Evolutionary conservation across 352 stramenopile genomes (phyloP), one percentile per base, ranked within the genome.

Genomic region (Peronosclerospora sorghi): DNA sequence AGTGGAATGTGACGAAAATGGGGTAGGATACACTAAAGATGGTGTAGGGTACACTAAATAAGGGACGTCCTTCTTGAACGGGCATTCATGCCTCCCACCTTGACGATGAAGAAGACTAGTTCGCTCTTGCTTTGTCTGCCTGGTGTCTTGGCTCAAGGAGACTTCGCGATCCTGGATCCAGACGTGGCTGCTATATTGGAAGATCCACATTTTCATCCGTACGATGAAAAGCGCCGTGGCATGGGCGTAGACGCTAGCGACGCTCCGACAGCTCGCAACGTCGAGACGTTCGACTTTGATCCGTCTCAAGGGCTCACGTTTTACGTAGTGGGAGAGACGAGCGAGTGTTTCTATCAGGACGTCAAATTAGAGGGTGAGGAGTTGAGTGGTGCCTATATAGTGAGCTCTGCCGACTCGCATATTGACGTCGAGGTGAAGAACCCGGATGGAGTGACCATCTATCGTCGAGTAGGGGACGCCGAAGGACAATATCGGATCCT

Each of bases 371-470:
- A 74, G 21, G 70, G 56, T 8, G 77, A 89, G 32, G 59, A 74
- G 18, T 51, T 89, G 40, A 50, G 60, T 21, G 77, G 77, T 9
- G 73, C 77, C 0, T 89, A 82, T 39, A 62, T 89, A 7, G 77
- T 89, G 20, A 74, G 71, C 37, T 84, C 77, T 0, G 77, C 65
- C 2, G 65, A 83, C 45, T 82, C 70, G 43, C 70, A 83, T 35
- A 86, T 86, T 34, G 68, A 86, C 21, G 12, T 86, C 24, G 70
- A 81, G 56, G 64, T 89, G 41, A 86, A 84, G 47, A 82, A 89
- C 44, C 65, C 72, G 0, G 56, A 71, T 15, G 66, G 65, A 8
- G 56, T 60, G 32, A 64, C 71, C 4, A 56, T 89, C 35, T 86
- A 71, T 27, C 60, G 65, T 23, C 65, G 68, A 15, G 43, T 77